A percentile compares a stretch with the other conserved stretches of the same genome.
These are phyloP conservation scores for Psilocybe cubensis DNA, from an alignment of 768 basidiomycete genomes.

Conservation along the genomic window DNA sequence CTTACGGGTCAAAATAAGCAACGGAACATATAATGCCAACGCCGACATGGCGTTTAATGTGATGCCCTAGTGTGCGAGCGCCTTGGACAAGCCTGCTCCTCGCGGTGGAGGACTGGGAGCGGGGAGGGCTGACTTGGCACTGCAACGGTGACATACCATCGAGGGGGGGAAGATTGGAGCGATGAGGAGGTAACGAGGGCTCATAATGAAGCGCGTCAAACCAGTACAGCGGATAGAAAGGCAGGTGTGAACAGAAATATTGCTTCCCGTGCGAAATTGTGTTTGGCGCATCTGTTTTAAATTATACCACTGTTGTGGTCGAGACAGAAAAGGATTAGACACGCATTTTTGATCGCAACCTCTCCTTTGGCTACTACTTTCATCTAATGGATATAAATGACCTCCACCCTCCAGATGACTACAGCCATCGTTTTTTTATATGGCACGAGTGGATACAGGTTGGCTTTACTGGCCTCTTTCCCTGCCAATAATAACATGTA, in stretches of 20 bases:
- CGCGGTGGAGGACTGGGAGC: conserved; percentile 7
- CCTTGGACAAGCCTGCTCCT: conserved; percentile 6
- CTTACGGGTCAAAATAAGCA: conserved; percentile 87
- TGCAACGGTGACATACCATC: conserved; percentile 22
- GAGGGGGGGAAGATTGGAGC: conserved; percentile 19
- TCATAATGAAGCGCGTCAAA: conserved; percentile 35
- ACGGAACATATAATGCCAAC: conserved; percentile 85
- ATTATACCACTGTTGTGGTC: conserved; percentile 24
- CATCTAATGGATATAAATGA: conserved; percentile 53
- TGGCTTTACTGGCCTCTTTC: not conserved
- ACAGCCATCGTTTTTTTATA: conserved; percentile 82
- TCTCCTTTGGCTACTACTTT: conserved; percentile 24
- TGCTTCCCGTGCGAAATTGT: conserved; percentile 36
- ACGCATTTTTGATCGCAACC: conserved; percentile 10
- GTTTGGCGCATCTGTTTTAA: conserved; percentile 11
- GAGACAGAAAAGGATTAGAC: conserved; percentile 7
- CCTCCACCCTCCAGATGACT: conserved; percentile 81
- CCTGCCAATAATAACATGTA: not conserved
- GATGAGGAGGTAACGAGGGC: conserved; percentile 17
- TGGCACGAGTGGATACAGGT: conserved; percentile 93
- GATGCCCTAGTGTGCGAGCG: conserved; percentile 39
- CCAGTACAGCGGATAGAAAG: conserved; percentile 35
- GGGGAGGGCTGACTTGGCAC: conserved; percentile 7
- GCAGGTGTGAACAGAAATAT: conserved; percentile 26
- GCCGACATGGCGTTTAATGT: conserved; percentile 68